Evolutionary conservation across 306 rosid species (phyloP), one percentile per base, ranked within the genome.

Genomic region (Vigna mungo): DNA sequence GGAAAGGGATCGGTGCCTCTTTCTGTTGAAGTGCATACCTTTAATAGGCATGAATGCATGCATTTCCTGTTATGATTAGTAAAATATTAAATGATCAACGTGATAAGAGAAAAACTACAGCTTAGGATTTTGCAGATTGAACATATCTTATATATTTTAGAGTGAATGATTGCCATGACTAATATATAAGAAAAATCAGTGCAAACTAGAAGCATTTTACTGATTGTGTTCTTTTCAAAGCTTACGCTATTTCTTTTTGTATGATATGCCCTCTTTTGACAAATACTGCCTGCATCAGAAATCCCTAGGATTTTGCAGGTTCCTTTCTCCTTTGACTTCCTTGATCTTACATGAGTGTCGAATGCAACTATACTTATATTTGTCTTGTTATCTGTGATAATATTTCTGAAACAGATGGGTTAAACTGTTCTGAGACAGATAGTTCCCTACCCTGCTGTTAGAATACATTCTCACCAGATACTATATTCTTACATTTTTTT

Each of bases 401-500:
- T 68, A 37, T 68, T 27, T 80, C 46, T 51, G 34, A 64, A 66
- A 7, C 32, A 41, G 30, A 48, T 43, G 49, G 70, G 62, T 74
- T 74, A 44, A 62, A 30, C 44, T 77, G 61, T 44, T 52, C 36
- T 11, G 25, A 16, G 17, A 66, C 44, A 66, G 51, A 46, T 73
- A 16, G 41, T 74, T 80, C 71, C 51, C 34, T 34, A n/a, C 30
- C 56, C 13, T 65, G 30, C 61, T 59, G 41, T 68, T 53, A 14
- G 34, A 44, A 30, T 39, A 2, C 67, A 14, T 17, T 72, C 30
- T 36, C 43, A 54, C 27, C 23, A 56, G 41, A 53, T 11, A 14
- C 21, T 66, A 39, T 59, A 32, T 76, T 64, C 23, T 56, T 21
- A 37, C 68, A 69, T 71, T 60, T 15, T 15, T 16, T 56, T 80